These are phyloP conservation scores for Xylariaceae sp. DNA, from an alignment of 2,329 filamentous ascomycete genomes.

Conservation along the genomic window DNA sequence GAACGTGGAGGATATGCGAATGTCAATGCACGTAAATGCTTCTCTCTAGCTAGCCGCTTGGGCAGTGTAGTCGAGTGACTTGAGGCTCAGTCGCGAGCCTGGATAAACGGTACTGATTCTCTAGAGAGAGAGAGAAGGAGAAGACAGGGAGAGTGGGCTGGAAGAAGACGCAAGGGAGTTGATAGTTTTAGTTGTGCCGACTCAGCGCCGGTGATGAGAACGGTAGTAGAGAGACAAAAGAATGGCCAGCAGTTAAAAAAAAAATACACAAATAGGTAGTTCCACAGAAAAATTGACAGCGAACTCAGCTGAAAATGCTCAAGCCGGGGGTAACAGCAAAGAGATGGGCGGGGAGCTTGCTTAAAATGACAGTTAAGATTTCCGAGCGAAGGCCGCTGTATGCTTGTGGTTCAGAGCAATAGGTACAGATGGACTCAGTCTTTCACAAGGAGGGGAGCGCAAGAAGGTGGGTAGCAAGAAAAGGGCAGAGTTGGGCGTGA, in stretches of 20 bases:
- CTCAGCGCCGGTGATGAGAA: slow-evolving; percentile 3
- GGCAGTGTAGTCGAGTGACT: not conserved
- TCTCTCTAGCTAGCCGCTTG: slow-evolving; percentile 7
- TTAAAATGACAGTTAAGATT: slow-evolving; percentile 5
- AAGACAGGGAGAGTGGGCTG: not conserved
- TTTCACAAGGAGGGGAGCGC: slow-evolving; percentile 13
- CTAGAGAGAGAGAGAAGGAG: not conserved
- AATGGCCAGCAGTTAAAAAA: not conserved
- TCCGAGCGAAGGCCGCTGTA: slow-evolving; percentile 6
- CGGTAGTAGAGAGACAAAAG: slow-evolving; percentile 4
- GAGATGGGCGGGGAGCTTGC: not conserved
- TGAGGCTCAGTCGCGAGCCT: not conserved
- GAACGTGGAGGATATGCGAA: slow-evolving; percentile 17
- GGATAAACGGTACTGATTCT: not conserved
- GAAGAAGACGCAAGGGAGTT: not conserved
- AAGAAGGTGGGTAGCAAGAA: not conserved
- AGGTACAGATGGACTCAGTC: not conserved
- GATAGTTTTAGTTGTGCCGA: slow-evolving; percentile 1
- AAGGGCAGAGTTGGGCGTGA: slow-evolving; percentile 28
- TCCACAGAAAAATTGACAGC: slow-evolving; percentile 1
- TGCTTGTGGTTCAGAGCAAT: not conserved
- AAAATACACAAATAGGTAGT: not conserved
- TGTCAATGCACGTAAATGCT: not conserved
- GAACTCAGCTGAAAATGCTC: slow-evolving; percentile 16
- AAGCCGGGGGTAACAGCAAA: slow-evolving; percentile 3